Percentiles rank a stretch among this genome's conserved stretches.
These are phyloP conservation scores for Malassezia sympodialis DNA, from an alignment of 1,284 basidiomycete species.

Conservation along the genomic window DNA sequence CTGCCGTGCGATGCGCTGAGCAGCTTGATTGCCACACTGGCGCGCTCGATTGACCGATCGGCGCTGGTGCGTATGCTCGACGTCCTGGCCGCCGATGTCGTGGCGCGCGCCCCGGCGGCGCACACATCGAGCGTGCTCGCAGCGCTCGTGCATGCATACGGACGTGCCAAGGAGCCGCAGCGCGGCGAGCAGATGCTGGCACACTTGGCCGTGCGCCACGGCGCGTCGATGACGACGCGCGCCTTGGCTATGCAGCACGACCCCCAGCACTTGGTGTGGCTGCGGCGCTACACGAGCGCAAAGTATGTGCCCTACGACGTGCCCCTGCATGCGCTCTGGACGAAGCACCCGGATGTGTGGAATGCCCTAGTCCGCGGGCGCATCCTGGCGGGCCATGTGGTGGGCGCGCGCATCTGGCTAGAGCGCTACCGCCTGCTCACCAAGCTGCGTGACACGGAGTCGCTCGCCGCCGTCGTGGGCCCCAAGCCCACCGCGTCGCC, in stretches of 20 bases:
- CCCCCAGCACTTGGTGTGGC: neutral
- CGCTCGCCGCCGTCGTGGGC: neutral
- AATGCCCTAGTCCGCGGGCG: constrained; percentile 11
- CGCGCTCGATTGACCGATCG: neutral
- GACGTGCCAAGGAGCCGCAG: constrained; percentile 1
- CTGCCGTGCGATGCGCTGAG: neutral
- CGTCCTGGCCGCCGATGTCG: neutral
- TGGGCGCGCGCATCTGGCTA: constrained; percentile 8
- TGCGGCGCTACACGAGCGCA: neutral
- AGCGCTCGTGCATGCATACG: constrained; percentile 9
- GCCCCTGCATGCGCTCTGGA: neutral
- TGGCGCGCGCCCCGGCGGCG: neutral
- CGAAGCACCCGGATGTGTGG: constrained; percentile 5
- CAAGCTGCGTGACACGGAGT: neutral
- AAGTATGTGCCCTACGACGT: constrained; percentile 1
- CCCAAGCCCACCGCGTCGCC: constrained; percentile 9
- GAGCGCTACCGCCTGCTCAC: constrained; percentile 13
- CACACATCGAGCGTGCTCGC: neutral
- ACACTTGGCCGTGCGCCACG: neutral
- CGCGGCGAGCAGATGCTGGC: constrained; percentile 4
- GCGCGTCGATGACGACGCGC: neutral
- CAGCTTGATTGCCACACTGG: constrained; percentile 1
- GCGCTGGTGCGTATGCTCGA: constrained; percentile 3
- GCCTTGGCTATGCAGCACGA: neutral
- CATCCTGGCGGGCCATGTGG: neutral